These are phyloP conservation scores for Dactylonectria estremocensis DNA, from an alignment of 2,329 filamentous ascomycete genomes.

Conservation along the genomic window DNA sequence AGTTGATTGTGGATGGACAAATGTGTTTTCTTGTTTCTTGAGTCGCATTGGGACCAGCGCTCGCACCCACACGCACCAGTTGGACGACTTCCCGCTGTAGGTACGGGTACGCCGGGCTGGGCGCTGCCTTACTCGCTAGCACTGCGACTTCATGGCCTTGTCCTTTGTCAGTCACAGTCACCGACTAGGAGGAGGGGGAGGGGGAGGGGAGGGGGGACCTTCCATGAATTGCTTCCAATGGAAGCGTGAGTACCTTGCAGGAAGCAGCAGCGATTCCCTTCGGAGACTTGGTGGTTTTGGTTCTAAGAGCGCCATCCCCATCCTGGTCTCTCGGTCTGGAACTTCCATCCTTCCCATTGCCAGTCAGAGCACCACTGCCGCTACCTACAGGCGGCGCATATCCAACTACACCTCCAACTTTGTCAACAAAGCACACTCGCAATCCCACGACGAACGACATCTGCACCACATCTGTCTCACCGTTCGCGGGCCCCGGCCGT, in stretches of 20 bases:
- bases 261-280: no score
- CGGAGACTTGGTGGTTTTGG: neutral
- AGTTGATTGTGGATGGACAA: neutral
- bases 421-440: constrained; percentile 1
- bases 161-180: constrained; percentile 13
- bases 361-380: neutral
- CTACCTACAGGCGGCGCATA: neutral
- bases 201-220: neutral
- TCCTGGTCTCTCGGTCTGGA: neutral
- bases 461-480: constrained; percentile 3
- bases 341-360: neutral
- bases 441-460: constrained; percentile 9
- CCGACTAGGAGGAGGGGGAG: neutral
- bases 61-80: constrained; percentile 13
- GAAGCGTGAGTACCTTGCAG: neutral
- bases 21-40: neutral
- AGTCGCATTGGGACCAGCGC: constrained; percentile 22
- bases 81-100: neutral
- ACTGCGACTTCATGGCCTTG: neutral
- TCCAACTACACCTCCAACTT: neutral
- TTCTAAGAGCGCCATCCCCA: neutral
- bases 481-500: neutral
- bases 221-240: neutral
- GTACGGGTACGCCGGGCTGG: neutral
- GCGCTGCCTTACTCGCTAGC: constrained; percentile 8